Evolutionary conservation across 2,329 filamentous ascomycete species (phyloP), one percentile per base, ranked within the genome.

Genomic region (Phialophora tarda): DNA sequence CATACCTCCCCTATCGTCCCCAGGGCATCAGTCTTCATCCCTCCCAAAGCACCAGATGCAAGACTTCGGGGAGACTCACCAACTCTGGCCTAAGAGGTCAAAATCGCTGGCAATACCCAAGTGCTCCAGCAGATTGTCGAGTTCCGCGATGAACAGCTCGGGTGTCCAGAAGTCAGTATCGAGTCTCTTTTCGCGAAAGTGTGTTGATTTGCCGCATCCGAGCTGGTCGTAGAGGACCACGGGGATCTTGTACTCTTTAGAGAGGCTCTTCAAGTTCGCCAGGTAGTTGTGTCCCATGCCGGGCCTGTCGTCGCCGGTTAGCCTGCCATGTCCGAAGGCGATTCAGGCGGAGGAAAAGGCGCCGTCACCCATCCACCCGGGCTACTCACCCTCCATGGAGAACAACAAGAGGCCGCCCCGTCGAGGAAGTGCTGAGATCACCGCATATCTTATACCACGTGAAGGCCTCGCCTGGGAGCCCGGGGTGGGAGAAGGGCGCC

Each of bases 181-280:
- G 11, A 80, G 79, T 10, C 73, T 73, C 62, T 81, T 82, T 32
- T 83, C 79, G 0, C 71, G 78, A 11, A 85, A 76, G 62, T 81
- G 83, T 0, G 84, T 86, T 3, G 80, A 83, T 14, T 72, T 72
- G 8, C 82, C 84, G 67, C 79, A 81, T 24, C 84, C 84, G 59
- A 86, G 76, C 66, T 86, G 84, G 69, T 86, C 84, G 72, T 86
- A 86, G 72, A 85, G 79, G 30, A 86, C 73, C 1, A 86, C 74
- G 0, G 84, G 81, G 6, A 80, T 78, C 30, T 73, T 72, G 69
- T 78, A 76, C 7, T 61, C 30, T 4, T 70, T 64, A 21, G 78
- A 69, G 3, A 84, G 76, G 47, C 77, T 74, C 0, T 73, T 74
- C 28, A 85, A 74, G 0, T 78, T 75, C 0, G 77, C 70, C 23